These are phyloP conservation scores for Kodamaea nitidulidarum DNA, from an alignment of 805 yeast species.

Conservation along the genomic window DNA sequence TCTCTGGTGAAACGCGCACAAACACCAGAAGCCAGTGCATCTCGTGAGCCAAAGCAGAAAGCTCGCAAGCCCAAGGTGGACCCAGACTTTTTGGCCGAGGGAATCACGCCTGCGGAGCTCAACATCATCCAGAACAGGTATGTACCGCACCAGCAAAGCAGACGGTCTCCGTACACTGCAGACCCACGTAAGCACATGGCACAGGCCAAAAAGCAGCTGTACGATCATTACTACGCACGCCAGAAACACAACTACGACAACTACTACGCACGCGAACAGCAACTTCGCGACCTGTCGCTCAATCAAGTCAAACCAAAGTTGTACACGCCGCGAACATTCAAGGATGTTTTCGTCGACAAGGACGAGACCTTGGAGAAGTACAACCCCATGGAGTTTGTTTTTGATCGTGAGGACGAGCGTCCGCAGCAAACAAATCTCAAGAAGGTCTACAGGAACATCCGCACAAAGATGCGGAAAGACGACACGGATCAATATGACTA, in stretches of 20 bases:
- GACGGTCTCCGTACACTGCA: not conserved
- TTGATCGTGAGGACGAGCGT: constrained; percentile 24
- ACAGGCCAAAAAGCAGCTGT: not conserved
- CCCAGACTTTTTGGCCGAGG: constrained; percentile 28
- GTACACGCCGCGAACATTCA: constrained; percentile 39
- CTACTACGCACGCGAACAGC: constrained; percentile 36
- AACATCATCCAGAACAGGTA: constrained; percentile 19
- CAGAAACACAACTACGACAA: constrained; percentile 17
- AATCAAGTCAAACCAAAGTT: constrained; percentile 27
- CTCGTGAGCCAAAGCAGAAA: not conserved
- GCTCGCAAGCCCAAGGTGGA: constrained; percentile 7
- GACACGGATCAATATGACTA: constrained; percentile 36
- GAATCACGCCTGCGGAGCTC: constrained; percentile 38
- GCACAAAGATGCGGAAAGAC: constrained; percentile 26
- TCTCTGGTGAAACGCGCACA: not conserved
- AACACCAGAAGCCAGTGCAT: not conserved
- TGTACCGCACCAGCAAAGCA: not conserved
- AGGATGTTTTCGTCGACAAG: constrained; percentile 32
- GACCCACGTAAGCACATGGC: not conserved
- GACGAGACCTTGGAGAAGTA: constrained; percentile 27
- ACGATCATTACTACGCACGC: constrained; percentile 8
- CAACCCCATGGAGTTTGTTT: constrained; percentile 40
- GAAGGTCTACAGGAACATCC: constrained; percentile 26
- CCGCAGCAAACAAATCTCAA: constrained; percentile 16
- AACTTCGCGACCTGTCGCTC: constrained; percentile 28